phyloP scores from a whole-genome alignment of 192 early-diverging fungal genomes.

The Kickxella alabastrina region DNA sequence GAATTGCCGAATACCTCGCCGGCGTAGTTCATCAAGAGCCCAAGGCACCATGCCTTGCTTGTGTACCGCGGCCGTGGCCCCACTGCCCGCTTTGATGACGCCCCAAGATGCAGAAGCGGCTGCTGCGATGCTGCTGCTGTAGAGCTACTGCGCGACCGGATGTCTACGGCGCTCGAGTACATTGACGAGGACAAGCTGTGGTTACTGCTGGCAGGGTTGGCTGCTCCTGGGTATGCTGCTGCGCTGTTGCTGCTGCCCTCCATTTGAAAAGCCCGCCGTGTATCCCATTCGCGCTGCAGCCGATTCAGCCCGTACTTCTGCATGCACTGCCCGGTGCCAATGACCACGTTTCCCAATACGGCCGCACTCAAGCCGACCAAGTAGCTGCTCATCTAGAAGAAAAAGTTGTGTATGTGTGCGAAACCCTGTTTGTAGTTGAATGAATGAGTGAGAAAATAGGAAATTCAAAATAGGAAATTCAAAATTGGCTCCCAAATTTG shows the following conservation, averaged over 20 bases:
- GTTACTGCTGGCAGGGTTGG: not conserved
- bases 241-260: constrained; percentile 4
- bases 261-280: constrained; percentile 8
- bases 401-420: too few relatives aligned
- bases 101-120: not conserved
- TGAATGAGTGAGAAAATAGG: too few relatives aligned
- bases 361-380: constrained; percentile 42
- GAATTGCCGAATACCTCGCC: constrained; percentile 51
- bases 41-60: constrained; percentile 36
- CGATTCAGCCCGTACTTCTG: constrained; percentile 47
- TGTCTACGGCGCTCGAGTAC: constrained; percentile 7
- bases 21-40: constrained; percentile 43
- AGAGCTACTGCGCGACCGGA: constrained; percentile 21
- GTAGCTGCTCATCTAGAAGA: constrained; percentile 21
- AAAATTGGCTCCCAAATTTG: not conserved
- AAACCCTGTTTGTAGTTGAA: too few relatives aligned
- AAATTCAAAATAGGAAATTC: not conserved
- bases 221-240: not conserved
- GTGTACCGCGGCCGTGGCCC: constrained; percentile 33
- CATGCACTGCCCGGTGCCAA: constrained; percentile 49
- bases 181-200: constrained; percentile 5
- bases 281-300: constrained; percentile 40
- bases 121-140: not conserved
- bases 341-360: constrained; percentile 45
- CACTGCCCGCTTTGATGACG: not conserved